Base-by-base conservation (phyloP, 2,329 filamentous ascomycete species). In the Aaosphaeria arxii region DNA sequence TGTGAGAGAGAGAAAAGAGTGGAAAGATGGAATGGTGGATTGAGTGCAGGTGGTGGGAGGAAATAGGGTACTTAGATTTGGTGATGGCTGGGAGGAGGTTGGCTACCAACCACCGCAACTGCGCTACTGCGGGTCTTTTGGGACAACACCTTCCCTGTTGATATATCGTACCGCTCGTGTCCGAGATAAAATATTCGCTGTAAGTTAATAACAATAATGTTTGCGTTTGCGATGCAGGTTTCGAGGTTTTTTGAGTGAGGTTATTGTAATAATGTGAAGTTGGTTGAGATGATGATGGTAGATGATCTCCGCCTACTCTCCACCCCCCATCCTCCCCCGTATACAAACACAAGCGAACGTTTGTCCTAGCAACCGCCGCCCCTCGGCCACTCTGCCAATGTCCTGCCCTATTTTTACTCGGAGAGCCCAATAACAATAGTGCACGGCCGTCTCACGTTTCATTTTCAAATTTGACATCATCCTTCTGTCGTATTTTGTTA, bases 11-110 rank as follows among this genome's bases (percentile, higher is more conserved):
- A 45, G 40, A 48, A 31, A 46, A 45, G 48, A 47, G 46, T 41
- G 40, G 43, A 43, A 42, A 42, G 24, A 42, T 17, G 44, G 40
- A 40, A 29, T 36, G 28, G 35, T 39, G 38, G 42, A 32, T 30
- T 36, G 33, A 36, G 7, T 36, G 33, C 33, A n/a, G n/a, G 7
- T 9, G 29, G 44, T 36, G 35, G 58, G 46, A 52, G 61, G 61
- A 67, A 66, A 64, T 62, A 59, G 61, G 52, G 51, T 57, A 56
- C 55, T 58, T 62, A 64, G 49, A 57, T 57, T 56, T 58, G 60
- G 24, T 54, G 28, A 52, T 46, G 62, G 61, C 57, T 63, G 61
- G 59, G 54, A 54, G 51, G 58, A 57, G 61, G 60, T 54, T 62
- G 60, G 62, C 49, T 42, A 47, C 51, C 52, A 51, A 50, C 54